Evolutionary conservation across 2,329 filamentous ascomycete genomes (phyloP), one percentile per base, ranked within the genome.

Genomic region (Claviceps digitariae): DNA sequence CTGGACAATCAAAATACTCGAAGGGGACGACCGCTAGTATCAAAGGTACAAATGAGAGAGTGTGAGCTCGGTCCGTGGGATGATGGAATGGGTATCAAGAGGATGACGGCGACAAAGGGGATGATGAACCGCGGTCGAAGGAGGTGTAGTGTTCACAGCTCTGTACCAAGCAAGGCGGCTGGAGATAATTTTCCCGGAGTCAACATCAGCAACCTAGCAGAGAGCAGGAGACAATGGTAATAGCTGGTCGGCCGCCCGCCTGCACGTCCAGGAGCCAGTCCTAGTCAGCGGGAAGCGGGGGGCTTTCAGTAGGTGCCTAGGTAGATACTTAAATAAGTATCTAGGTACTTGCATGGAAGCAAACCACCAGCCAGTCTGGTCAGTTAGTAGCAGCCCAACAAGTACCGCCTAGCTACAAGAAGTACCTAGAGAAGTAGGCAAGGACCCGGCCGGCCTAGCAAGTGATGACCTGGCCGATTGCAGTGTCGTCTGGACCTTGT

Each of bases 71-170:
- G 57, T 61, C 57, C 54, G 48, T 41, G 51, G 56, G 53, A 59
- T 55, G 54, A 57, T 57, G 54, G 53, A 58, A 60, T 59, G 63
- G 63, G 64, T 67, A 66, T 67, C 64, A 63, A 65, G 57, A 61
- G 57, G 61, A 63, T 59, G 56, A 58, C 54, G 64, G 62, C 58
- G 29, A 53, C 59, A 54, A 48, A 48, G 54, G 62, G 57, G 59
- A 36, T 58, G 57, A 63, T 59, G 58, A 59, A 57, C 57, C 57
- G 61, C 60, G 56, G 62, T 54, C 61, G 60, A 59, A 59, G 62
- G 56, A 59, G 58, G 60, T 62, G 63, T 51, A 62, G 58, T 63
- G 64, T 65, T 65, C 63, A 57, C 59, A 64, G 62, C 64, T 66
- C 58, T 52, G 60, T n/a, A 27, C 21, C 43, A 63, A 62, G 56